Conservation (phyloP, 140 eudicot genomes). For the Senecio squalidus region DNA sequence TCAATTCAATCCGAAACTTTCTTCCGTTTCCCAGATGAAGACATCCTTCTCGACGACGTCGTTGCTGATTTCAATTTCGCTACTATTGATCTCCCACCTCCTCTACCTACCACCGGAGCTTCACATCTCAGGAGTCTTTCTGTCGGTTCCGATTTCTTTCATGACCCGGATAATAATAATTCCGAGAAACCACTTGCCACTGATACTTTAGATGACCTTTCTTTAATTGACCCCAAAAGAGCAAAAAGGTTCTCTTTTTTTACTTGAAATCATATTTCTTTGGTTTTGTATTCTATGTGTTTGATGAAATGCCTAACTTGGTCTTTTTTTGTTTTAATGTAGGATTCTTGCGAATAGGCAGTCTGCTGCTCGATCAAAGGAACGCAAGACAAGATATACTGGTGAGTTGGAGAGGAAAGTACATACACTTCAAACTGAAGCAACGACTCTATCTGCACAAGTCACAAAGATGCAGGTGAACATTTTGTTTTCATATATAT, state of each 20-base stretch:
- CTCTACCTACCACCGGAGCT: constrained; percentile 18
- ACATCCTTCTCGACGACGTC: constrained; percentile 62
- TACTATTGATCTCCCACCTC: constrained; percentile 23
- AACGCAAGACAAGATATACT: constrained; percentile 66
- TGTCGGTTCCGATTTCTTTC: constrained; percentile 77
- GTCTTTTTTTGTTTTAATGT: too few relatives aligned
- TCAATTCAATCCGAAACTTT: constrained; percentile 77
- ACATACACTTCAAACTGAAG: constrained; percentile 85
- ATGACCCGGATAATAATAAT: constrained; percentile 47
- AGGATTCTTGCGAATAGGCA: constrained; percentile 97
- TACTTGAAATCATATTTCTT: not conserved
- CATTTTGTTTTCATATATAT: not conserved
- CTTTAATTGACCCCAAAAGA: constrained; percentile 80
- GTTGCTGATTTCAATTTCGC: constrained; percentile 56
- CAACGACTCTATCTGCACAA: constrained; percentile 75
- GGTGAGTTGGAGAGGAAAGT: constrained; percentile 86
- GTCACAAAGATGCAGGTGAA: constrained; percentile 76
- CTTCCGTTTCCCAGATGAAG: constrained; percentile 71
- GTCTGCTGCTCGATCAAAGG: constrained; percentile 95
- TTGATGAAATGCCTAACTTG: not conserved
- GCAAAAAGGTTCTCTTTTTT: constrained; percentile 63
- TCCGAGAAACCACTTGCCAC: constrained; percentile 67
- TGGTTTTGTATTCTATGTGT: too few relatives aligned
- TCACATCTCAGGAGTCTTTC: constrained; percentile 64
- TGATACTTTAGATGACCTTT: constrained; percentile 68